Evolutionary conservation across 202 grass and related monocot species (phyloP).

Genomic region (Saccharum hybrid): DNA sequence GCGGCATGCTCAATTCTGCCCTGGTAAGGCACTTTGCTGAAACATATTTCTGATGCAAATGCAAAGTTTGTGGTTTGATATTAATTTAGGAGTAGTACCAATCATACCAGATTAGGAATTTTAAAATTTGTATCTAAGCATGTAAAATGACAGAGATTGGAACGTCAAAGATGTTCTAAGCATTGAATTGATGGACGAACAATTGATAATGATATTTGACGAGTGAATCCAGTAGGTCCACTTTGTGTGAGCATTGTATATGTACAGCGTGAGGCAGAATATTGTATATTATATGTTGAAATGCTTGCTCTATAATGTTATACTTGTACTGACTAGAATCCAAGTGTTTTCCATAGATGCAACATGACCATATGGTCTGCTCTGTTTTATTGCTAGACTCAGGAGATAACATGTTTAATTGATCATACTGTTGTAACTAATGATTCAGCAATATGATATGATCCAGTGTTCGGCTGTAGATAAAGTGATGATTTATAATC

Average conservation of each 20-base stretch:
- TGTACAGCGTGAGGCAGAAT: not conserved
- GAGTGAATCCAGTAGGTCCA: not conserved
- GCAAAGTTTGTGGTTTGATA: not conserved
- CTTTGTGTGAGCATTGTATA: not conserved
- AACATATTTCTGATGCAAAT: conserved; percentile 4
- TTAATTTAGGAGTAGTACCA: not conserved
- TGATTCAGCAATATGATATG: conserved; percentile 21
- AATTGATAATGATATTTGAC: not conserved
- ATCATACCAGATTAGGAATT: not conserved
- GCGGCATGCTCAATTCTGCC: conserved; percentile 87
- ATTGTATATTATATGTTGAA: conserved; percentile 14
- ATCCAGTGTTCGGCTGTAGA: not conserved
- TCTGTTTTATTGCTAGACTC: conserved; percentile 20
- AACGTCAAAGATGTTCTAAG: not conserved
- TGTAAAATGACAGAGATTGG: not conserved
- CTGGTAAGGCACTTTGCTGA: conserved; percentile 64
- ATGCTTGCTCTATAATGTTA: not conserved
- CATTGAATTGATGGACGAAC: not conserved
- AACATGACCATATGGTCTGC: not conserved
- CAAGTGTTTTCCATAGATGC: not conserved
- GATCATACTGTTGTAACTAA: not conserved
- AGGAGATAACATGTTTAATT: conserved; percentile 4
- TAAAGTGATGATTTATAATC: conserved; percentile 14
- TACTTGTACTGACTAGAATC: conserved; percentile 27
- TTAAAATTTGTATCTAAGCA: not conserved